Evolutionary conservation across 2,329 filamentous ascomycete genomes (phyloP).

Genomic region (Hirsutella rhossiliensis): DNA sequence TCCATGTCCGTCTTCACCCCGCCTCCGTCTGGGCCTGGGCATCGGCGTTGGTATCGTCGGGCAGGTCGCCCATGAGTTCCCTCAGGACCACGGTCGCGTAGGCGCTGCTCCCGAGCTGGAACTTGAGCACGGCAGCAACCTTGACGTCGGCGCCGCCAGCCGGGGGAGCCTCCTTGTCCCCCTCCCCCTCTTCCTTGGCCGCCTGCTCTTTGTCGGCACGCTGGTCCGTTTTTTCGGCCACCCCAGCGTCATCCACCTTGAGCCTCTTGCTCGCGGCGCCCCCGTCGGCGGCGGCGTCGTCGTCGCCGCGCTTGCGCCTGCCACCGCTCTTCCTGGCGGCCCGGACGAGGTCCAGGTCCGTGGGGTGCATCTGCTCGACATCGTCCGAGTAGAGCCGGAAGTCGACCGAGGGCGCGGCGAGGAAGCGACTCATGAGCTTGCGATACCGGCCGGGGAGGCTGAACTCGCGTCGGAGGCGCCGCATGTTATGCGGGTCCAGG

Average conservation of each 20-base stretch:
- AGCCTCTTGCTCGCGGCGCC: constrained; percentile 9
- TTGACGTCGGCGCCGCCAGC: constrained; percentile 12
- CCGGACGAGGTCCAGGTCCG: constrained; percentile 63
- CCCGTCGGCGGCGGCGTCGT: constrained; percentile 5
- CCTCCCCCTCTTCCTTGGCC: constrained; percentile 5
- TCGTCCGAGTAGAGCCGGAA: constrained; percentile 58
- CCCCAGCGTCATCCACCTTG: constrained; percentile 5
- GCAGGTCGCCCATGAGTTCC: constrained; percentile 53
- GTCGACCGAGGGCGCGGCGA: constrained; percentile 51
- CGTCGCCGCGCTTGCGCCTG: constrained; percentile 2
- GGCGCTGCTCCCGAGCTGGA: constrained; percentile 67
- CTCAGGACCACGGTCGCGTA: constrained; percentile 77
- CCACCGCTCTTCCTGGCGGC: constrained; percentile 13
- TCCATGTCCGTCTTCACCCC: too few species aligned
- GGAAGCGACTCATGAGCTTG: constrained; percentile 65
- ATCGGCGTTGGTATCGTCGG: constrained; percentile 9
- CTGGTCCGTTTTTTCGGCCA: not conserved
- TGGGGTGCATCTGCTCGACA: constrained; percentile 77
- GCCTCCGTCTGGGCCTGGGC: not conserved
- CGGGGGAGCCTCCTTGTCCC: constrained; percentile 11
- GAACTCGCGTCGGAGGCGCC: constrained; percentile 72
- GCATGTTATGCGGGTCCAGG: constrained; percentile 79
- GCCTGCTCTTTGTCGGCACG: not conserved
- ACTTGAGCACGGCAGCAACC: constrained; percentile 59
- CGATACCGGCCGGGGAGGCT: constrained; percentile 83